Base-by-base conservation (phyloP, 2,329 filamentous ascomycete genomes). In the Macrophomina tecta region DNA sequence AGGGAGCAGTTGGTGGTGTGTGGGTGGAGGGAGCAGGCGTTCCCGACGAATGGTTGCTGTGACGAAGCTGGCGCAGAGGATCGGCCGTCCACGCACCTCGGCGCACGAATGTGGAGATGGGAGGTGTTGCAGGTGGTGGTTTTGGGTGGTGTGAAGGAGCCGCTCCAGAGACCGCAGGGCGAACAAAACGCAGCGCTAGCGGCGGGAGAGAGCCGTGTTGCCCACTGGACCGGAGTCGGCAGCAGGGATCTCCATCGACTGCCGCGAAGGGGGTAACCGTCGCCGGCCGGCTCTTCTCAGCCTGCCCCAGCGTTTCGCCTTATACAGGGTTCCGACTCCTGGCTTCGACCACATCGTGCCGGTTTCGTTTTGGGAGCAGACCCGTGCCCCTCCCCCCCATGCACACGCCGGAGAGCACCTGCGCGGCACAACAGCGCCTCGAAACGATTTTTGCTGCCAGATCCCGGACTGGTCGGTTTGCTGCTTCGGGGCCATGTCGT, bases 141-240 rank as follows among this genome's bases (percentile, higher is more conserved):
- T 51, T 30, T 12, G 36, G 53, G 53, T 42, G 55, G 3, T 28
- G 36, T 42, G 36, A 30, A 28, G 38, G 53, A 51, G 48, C 23
- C 14, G 45, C 45, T 48, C 45, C 18, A 18, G 45, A n/a, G 45
- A 38, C 52, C 28, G n/a, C 34, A 36, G 23, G 5, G 12, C 23
- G 56, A 61, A 61, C 56, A 61, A 61, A 61, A 46, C 56, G 28
- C 56, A 38, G n/a, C 56, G 56, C 40, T 61, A 48, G 56, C 56
- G 56, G 56, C 56, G 56, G 56, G 56, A 61, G 56, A 61, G 56
- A 61, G 56, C 56, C 56, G 56, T 61, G 53, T 16, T 38, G 23
- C n/a, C 32, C 18, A 28, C 52, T 38, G 38, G 34, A 55, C 36
- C 52, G 52, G 52, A 34, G 18, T 36, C 28, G n/a, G 52, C 23